phyloP scores from a whole-genome alignment of 345 rosid species.

The Brassica carinata region DNA sequence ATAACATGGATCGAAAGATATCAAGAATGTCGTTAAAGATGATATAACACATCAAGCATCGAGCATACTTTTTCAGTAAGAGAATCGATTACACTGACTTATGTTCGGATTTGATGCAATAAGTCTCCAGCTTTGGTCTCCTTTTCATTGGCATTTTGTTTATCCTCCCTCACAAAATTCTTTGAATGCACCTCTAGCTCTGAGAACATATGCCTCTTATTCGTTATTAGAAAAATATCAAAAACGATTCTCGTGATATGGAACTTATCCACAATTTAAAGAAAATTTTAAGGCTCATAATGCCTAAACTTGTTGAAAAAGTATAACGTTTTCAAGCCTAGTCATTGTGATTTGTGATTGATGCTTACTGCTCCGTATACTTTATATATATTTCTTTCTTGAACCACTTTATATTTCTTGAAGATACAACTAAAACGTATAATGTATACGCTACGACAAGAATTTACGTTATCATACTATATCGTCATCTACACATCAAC shows the following conservation, averaged over 20 bases:
- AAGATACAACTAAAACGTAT: constrained; percentile 10
- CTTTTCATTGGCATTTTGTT: constrained; percentile 39
- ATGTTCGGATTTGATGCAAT: constrained; percentile 66
- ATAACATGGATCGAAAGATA: constrained; percentile 1
- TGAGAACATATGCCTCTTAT: constrained; percentile 30
- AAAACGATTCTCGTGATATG: constrained; percentile 5
- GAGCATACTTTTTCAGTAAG: not conserved
- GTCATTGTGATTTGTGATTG: not conserved
- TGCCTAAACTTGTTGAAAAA: not conserved
- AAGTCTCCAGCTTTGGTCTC: constrained; percentile 65
- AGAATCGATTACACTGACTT: constrained; percentile 49
- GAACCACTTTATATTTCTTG: constrained; percentile 6
- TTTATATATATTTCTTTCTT: not conserved
- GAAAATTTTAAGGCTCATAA: not conserved
- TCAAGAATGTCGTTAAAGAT: constrained; percentile 22
- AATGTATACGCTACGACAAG: constrained; percentile 9
- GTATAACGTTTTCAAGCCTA: not conserved
- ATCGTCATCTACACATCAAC: constrained; percentile 15
- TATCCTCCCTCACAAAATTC: constrained; percentile 46
- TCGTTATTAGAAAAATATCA: constrained; percentile 3
- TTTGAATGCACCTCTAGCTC: constrained; percentile 50
- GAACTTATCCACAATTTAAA: constrained; percentile 3
- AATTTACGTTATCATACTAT: not conserved
- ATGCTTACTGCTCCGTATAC: not conserved
- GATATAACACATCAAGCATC: constrained; percentile 30